Conservation (phyloP, 345 rosid species). For the Lepidium aucheri region DNA sequence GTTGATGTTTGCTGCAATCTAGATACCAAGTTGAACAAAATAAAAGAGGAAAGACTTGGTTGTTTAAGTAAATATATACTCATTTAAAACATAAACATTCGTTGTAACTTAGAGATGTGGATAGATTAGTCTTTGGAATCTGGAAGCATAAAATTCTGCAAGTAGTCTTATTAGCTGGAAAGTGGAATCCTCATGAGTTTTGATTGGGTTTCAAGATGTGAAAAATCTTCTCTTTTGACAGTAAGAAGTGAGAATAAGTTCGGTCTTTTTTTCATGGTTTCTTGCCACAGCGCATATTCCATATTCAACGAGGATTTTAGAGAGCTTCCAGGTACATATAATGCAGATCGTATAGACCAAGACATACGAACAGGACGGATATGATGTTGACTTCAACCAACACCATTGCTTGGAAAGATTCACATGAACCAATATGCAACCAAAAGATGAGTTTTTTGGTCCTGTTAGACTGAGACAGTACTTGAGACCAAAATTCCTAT, state of each 20-base stretch:
- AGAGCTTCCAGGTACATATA: slow-evolving; percentile 90
- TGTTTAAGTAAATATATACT: not conserved
- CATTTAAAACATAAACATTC: not conserved
- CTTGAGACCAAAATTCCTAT: slow-evolving; percentile 8
- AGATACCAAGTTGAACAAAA: not conserved
- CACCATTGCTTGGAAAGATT: not conserved
- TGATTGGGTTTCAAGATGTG: slow-evolving; percentile 3
- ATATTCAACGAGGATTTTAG: slow-evolving; percentile 86
- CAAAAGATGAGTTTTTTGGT: slow-evolving; percentile 1
- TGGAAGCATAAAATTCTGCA: slow-evolving; percentile 23
- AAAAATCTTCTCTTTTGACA: not conserved
- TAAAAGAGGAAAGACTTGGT: not conserved
- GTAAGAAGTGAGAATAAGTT: slow-evolving; percentile 8
- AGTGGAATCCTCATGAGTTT: not conserved
- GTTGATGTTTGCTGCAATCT: not conserved
- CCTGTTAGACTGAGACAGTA: slow-evolving; percentile 14
- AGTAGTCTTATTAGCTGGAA: slow-evolving; percentile 23
- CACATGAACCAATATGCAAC: slow-evolving; percentile 14
- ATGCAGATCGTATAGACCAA: slow-evolving; percentile 74
- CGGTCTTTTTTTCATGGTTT: not conserved
- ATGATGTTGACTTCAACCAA: slow-evolving; percentile 22
- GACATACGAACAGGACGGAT: slow-evolving; percentile 72
- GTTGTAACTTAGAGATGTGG: not conserved
- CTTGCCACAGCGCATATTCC: slow-evolving; percentile 64
- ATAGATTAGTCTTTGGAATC: slow-evolving; percentile 5